phyloP scores from a whole-genome alignment of 1,139 yeast species.

The Debaryomyces subglobosus region DNA sequence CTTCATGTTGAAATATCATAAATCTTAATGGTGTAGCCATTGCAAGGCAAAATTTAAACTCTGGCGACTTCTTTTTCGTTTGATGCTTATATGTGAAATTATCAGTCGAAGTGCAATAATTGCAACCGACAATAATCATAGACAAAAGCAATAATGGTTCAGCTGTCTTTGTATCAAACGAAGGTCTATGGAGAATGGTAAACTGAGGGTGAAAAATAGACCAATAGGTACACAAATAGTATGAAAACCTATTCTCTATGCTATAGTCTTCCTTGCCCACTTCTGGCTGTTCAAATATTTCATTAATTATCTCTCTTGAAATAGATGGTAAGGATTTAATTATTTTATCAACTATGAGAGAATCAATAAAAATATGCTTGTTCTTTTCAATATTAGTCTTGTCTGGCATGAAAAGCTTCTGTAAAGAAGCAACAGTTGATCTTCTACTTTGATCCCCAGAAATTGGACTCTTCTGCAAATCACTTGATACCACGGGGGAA shows the following conservation, averaged over 20 bases:
- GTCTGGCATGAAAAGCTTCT: conserved; percentile 5
- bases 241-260: conserved; percentile 31
- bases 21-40: conserved; percentile 68
- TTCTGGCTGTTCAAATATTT: conserved; percentile 18
- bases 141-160: conserved; percentile 58
- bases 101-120: conserved; percentile 20
- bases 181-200: conserved; percentile 63
- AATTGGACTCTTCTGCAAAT: conserved; percentile 17
- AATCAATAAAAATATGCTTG: conserved; percentile 33
- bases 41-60: conserved; percentile 31
- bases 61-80: conserved; percentile 24
- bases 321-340: conserved; percentile 20
- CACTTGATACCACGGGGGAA: conserved; percentile 25
- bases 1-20: conserved; percentile 60
- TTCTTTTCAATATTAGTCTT: conserved; percentile 28
- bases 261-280: conserved; percentile 16
- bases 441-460: conserved; percentile 11
- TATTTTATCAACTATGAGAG: conserved; percentile 22
- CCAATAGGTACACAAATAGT: conserved; percentile 52
- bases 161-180: conserved; percentile 56
- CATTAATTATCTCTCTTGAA: conserved; percentile 22
- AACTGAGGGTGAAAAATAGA: conserved; percentile 61
- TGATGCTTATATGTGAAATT: conserved; percentile 21
- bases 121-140: conserved; percentile 61
- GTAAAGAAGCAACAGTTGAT: conserved; percentile 5